Evolutionary conservation across 805 yeast species (phyloP).

Genomic region (Huiozyma naganishii): DNA sequence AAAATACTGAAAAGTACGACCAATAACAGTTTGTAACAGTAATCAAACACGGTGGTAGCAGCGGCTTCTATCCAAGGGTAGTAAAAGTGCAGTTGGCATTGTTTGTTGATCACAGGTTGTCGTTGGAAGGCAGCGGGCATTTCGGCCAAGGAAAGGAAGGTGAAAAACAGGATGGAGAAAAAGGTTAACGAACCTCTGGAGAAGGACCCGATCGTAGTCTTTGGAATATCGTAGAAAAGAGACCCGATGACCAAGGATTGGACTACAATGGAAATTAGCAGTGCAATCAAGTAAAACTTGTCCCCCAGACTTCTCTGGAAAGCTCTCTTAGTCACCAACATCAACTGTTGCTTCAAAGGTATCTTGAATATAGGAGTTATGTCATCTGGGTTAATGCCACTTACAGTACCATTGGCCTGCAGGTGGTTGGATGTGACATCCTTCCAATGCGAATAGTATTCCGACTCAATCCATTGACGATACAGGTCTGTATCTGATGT

Average conservation of each 20-base stretch:
- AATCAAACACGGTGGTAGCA: slow-evolving; percentile 44
- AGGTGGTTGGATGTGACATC: not conserved
- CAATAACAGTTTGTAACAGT: slow-evolving; percentile 42
- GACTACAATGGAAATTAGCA: slow-evolving; percentile 32
- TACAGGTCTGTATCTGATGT: slow-evolving; percentile 34
- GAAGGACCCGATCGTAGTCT: slow-evolving; percentile 38
- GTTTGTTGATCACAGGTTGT: slow-evolving; percentile 50
- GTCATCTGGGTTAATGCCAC: slow-evolving; percentile 22
- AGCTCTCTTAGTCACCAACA: slow-evolving; percentile 20
- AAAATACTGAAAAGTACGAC: slow-evolving; percentile 34
- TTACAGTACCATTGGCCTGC: slow-evolving; percentile 1
- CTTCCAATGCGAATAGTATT: slow-evolving; percentile 15
- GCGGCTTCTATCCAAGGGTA: slow-evolving; percentile 58
- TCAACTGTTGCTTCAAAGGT: slow-evolving; percentile 32
- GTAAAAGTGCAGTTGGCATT: slow-evolving; percentile 52
- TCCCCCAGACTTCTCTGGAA: slow-evolving; percentile 34
- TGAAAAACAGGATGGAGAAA: slow-evolving; percentile 41
- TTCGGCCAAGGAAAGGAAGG: slow-evolving; percentile 50
- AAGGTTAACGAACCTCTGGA: slow-evolving; percentile 44
- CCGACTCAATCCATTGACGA: slow-evolving; percentile 25
- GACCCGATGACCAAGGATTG: slow-evolving; percentile 38
- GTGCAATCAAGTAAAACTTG: slow-evolving; percentile 33
- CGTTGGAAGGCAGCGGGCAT: slow-evolving; percentile 36
- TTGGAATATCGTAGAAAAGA: slow-evolving; percentile 35
- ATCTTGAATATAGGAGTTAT: slow-evolving; percentile 15